Base-by-base conservation (phyloP, 2,329 filamentous ascomycete genomes). In the Fusarium pseudoanthophilum region DNA sequence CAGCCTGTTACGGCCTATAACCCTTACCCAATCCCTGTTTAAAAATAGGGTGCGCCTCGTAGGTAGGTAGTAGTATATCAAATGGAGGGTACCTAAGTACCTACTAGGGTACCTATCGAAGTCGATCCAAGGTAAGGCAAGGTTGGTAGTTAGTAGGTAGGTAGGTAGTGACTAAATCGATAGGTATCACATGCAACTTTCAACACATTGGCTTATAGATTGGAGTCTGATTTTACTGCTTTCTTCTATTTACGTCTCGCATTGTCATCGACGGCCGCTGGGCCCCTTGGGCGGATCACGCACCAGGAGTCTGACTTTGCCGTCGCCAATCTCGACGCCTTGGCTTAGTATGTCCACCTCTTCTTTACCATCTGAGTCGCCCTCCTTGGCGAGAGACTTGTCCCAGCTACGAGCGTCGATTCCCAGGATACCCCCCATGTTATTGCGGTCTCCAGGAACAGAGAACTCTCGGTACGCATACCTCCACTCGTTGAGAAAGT, bases 401-500 rank as follows among this genome's bases (percentile, higher is more conserved):
- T 92, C 91, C 85, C 88, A 92, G 79, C 90, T 92, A 71, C 89
- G 85, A 40, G 90, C 89, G 78, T 92, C 90, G 67, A 92, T 89
- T 13, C 91, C 91, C 66, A 92, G 80, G 67, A 92, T 92, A 48
- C 96, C 95, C 67, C 95, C 95, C 84, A 92, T 91, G 79, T 88
- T 92, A 80, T 91, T 92, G 62, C 94, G 90, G 82, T 98, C 96
- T n/a, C 95, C 95, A 5, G 95, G 95, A 15, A 98, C 95, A 42
- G 93, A 96, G 83, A 99, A 99, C 83, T 99, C 96, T 61, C 95
- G 92, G 83, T 95, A 99, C 1, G 94, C 93, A 80, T 98, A 99
- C 71, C 94, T 91, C 95, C 95, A 97, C 81, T 98, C 95, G 79
- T 95, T 97, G 62, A 99, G 85, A 84, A 97, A 98, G 75, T 89